Evolutionary conservation across 352 stramenopile species (phyloP).

Genomic region (Phytophthora syringae): DNA sequence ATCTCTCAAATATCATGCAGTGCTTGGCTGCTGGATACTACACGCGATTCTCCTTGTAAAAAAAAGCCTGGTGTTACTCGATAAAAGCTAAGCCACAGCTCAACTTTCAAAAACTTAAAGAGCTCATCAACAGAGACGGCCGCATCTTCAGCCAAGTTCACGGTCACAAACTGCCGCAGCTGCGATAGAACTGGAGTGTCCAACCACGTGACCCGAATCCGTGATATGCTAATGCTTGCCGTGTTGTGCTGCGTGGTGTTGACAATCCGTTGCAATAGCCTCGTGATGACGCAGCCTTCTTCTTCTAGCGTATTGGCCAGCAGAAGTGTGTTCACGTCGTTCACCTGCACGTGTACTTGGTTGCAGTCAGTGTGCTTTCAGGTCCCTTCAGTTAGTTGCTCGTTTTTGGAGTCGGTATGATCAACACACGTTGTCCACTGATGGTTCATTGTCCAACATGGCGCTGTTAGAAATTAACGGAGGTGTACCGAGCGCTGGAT

Average conservation of each 20-base stretch:
- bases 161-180: slow-evolving; percentile 1
- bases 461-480: too few species aligned
- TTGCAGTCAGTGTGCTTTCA: not conserved
- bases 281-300: not conserved
- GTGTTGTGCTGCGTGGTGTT: slow-evolving; percentile 6
- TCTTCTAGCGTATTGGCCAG: not conserved
- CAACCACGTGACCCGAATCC: slow-evolving; percentile 2
- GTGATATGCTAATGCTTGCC: slow-evolving; percentile 1
- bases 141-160: not conserved
- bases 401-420: too few species aligned
- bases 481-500: too few species aligned
- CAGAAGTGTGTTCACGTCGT: not conserved
- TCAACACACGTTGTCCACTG: too few species aligned
- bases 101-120: not conserved
- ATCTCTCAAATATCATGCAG: too few species aligned
- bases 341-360: not conserved
- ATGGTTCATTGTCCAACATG: too few species aligned
- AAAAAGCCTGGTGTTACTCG: not conserved
- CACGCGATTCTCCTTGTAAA: not conserved
- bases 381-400: too few species aligned
- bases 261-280: slow-evolving; percentile 6
- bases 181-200: not conserved
- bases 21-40: not conserved
- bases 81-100: slow-evolving; percentile 4
- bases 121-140: not conserved